Evolutionary conservation across 192 early-diverging fungal species (phyloP).

Genomic region (Lobosporangium transversale): DNA sequence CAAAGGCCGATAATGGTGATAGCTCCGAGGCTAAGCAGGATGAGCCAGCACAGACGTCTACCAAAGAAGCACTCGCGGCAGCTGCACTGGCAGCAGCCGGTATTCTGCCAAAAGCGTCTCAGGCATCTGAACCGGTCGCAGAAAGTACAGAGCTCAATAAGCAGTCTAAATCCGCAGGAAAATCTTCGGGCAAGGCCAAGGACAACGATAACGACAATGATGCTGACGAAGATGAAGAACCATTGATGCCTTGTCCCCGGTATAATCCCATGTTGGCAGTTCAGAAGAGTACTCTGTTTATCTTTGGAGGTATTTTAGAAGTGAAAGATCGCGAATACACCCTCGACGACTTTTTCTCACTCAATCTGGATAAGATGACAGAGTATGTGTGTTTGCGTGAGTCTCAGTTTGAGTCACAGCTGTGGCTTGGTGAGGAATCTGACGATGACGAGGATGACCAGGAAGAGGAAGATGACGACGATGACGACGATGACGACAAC

Average conservation of each 20-base stretch:
- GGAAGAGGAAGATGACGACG: conserved; percentile 61
- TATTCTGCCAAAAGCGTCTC: conserved; percentile 34
- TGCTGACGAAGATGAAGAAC: conserved; percentile 42
- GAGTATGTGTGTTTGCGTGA: conserved; percentile 63
- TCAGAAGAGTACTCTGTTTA: conserved; percentile 60
- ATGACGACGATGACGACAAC: conserved; percentile 53
- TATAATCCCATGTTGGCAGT: conserved; percentile 77
- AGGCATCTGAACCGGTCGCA: conserved; percentile 4
- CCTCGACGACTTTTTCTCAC: conserved; percentile 66
- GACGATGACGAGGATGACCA: conserved; percentile 59
- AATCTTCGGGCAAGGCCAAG: neutral
- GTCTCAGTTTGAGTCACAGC: conserved; percentile 56
- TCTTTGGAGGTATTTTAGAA: conserved; percentile 77
- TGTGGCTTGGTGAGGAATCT: conserved; percentile 62
- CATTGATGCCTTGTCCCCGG: conserved; percentile 62
- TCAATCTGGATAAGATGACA: conserved; percentile 73
- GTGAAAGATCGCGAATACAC: conserved; percentile 70
- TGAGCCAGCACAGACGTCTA: neutral
- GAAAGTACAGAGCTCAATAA: conserved; percentile 7
- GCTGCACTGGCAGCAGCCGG: conserved; percentile 47
- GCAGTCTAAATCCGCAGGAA: conserved; percentile 1
- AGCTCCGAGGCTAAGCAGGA: neutral
- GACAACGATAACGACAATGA: conserved; percentile 3
- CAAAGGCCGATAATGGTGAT: neutral
- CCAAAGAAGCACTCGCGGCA: conserved; percentile 44